Conservation (phyloP, 345 rosid genomes). For the Citropsis articulata region DNA sequence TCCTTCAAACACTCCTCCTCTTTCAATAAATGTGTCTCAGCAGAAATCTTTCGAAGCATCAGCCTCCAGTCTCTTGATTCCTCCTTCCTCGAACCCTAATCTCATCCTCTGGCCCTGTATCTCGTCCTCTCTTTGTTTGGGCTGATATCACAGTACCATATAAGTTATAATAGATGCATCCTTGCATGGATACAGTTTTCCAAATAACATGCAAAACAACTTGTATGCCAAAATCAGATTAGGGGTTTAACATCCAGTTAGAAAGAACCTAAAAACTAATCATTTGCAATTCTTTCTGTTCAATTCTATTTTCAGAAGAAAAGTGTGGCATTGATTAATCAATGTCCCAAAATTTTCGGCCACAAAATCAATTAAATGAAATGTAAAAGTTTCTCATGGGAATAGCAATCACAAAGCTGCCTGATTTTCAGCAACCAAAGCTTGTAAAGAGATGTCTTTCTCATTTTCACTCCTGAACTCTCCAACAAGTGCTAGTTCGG, state of each 20-base stretch:
- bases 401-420: conserved; percentile 77
- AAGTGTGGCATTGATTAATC: not conserved
- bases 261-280: not conserved
- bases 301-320: not conserved
- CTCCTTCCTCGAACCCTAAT: conserved; percentile 83
- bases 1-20: conserved; percentile 82
- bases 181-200: not conserved
- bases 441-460: conserved; percentile 66
- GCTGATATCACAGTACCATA: conserved; percentile 29
- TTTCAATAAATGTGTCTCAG: conserved; percentile 74
- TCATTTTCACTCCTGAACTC: conserved; percentile 86
- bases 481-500: conserved; percentile 79
- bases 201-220: not conserved
- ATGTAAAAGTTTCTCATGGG: not conserved
- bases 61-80: conserved; percentile 78
- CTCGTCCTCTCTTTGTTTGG: conserved; percentile 86
- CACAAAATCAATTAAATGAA: not conserved
- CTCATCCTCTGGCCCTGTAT: conserved; percentile 78
- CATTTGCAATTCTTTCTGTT: not conserved
- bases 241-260: not conserved
- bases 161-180: not conserved
- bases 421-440: conserved; percentile 71
- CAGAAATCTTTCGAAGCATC: conserved; percentile 86
- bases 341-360: not conserved
- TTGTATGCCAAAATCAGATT: not conserved